Conservation (phyloP, 306 rosid species). For the Quercus wislizeni region DNA sequence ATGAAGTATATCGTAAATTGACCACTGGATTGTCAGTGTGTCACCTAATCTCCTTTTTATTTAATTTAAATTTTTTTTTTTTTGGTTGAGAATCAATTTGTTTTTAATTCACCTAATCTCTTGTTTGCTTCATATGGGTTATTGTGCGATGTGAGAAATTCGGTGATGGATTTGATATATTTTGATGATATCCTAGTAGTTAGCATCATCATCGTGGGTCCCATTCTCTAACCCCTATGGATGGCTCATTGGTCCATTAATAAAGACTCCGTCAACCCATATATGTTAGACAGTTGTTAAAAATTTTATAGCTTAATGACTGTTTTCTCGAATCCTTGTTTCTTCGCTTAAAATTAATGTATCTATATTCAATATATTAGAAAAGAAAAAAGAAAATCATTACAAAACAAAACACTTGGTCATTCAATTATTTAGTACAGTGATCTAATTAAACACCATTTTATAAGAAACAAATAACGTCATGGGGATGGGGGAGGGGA, state of each 20-base stretch:
- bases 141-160: constrained; percentile 13
- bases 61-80: constrained; percentile 12
- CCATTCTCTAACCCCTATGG: constrained; percentile 24
- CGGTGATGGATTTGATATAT: constrained; percentile 11
- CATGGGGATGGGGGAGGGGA: no score
- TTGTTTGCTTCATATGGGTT: constrained; percentile 25
- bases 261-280: constrained; percentile 45
- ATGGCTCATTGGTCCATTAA: constrained; percentile 30
- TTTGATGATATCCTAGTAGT: constrained; percentile 24
- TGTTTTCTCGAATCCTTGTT: no score
- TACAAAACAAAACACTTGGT: constrained; percentile 15
- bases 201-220: constrained; percentile 31
- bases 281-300: not conserved
- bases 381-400: constrained; percentile 9
- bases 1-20: not conserved
- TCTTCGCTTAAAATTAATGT: no score
- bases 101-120: constrained; percentile 25
- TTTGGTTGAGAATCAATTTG: constrained; percentile 11
- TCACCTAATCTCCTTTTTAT: constrained; percentile 20
- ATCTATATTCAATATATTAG: not conserved
- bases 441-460: constrained; percentile 28
- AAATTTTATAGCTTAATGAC: no score
- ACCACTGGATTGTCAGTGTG: not conserved
- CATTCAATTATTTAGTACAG: constrained; percentile 33
- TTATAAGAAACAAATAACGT: constrained; percentile 1